Conservation (phyloP, 176 grass and related monocot genomes). For the Chrysopogon serrulatus region DNA sequence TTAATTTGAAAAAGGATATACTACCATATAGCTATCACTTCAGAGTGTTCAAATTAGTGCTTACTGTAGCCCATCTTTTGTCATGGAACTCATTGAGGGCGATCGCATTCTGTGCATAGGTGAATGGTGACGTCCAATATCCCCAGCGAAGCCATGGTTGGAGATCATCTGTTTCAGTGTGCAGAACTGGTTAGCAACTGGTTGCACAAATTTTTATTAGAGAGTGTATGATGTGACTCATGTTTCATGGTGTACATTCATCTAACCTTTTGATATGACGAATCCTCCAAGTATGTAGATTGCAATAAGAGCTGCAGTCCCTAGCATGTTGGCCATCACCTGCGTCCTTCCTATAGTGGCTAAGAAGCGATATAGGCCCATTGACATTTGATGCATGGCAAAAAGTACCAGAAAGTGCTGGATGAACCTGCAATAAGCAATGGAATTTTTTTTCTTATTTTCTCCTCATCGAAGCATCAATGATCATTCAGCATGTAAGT, state of each 20-base stretch:
- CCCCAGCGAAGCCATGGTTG: constrained; percentile 69
- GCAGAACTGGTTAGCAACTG: constrained; percentile 31
- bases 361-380: constrained; percentile 76
- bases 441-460: constrained; percentile 7
- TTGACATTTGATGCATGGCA: constrained; percentile 89
- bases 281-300: constrained; percentile 78
- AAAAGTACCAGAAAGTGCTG: constrained; percentile 76
- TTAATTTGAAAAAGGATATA: constrained; percentile 3
- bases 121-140: constrained; percentile 67
- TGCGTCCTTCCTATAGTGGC: constrained; percentile 84
- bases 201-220: neutral
- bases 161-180: constrained; percentile 41
- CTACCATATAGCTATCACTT: neutral
- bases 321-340: constrained; percentile 74
- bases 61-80: constrained; percentile 83
- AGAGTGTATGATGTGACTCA: neutral
- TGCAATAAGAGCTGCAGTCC: constrained; percentile 58
- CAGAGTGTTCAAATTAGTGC: constrained; percentile 17
- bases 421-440: constrained; percentile 60
- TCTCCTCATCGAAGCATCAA: neutral
- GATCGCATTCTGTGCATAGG: constrained; percentile 63
- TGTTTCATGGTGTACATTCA: constrained; percentile 21
- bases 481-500: constrained; percentile 3
- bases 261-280: constrained; percentile 86
- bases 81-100: constrained; percentile 73